A percentile compares a stretch with the other conserved stretches of the same genome.
These are phyloP conservation scores for Pythium rhizo-oryzae DNA, from an alignment of 352 stramenopile species.

Conservation along the genomic window DNA sequence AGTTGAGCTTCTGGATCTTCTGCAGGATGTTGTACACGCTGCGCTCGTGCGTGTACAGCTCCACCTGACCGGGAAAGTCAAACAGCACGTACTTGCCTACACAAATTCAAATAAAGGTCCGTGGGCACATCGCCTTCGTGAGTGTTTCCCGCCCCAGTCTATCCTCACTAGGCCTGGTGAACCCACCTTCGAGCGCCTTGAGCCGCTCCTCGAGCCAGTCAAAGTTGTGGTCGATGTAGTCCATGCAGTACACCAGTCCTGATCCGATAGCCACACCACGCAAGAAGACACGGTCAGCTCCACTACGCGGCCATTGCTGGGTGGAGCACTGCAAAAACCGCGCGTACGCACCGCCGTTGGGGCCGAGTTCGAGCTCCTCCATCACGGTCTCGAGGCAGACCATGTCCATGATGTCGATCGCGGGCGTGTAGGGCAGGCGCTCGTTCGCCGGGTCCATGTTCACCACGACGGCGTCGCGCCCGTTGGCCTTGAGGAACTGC, in stretches of 20 bases:
- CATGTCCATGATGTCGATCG: constrained; percentile 96
- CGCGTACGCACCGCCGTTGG: constrained; percentile 92
- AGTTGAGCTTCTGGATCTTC: constrained; percentile 91
- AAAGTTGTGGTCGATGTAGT: constrained; percentile 98
- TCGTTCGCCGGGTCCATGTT: constrained; percentile 99
- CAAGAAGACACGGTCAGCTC: background rate
- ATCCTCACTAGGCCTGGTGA: background rate
- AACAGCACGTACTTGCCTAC: constrained; percentile 98
- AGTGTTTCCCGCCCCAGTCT: background rate
- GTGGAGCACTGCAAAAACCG: background rate
- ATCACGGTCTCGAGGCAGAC: constrained; percentile 96
- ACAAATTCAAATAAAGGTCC: background rate
- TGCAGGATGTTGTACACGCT: constrained; percentile 96
- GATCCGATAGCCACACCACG: background rate
- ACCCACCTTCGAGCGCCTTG: constrained; percentile 45
- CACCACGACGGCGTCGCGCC: constrained; percentile 85
- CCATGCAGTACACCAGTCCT: constrained; percentile 99
- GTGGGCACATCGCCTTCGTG: too few species aligned
- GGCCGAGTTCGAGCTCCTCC: constrained; percentile 94
- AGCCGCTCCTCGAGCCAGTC: constrained; percentile 98
- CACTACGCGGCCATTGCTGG: background rate
- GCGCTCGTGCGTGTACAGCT: constrained; percentile 99
- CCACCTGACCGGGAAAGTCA: constrained; percentile 99
- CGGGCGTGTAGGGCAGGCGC: constrained; percentile 72
- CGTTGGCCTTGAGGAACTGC: constrained; percentile 85